Percentiles rank a stretch among this genome's conserved stretches.
Evolutionary conservation across 495 filamentous ascomycete species (phyloP).

Genomic region (Neurospora hispaniola): DNA sequence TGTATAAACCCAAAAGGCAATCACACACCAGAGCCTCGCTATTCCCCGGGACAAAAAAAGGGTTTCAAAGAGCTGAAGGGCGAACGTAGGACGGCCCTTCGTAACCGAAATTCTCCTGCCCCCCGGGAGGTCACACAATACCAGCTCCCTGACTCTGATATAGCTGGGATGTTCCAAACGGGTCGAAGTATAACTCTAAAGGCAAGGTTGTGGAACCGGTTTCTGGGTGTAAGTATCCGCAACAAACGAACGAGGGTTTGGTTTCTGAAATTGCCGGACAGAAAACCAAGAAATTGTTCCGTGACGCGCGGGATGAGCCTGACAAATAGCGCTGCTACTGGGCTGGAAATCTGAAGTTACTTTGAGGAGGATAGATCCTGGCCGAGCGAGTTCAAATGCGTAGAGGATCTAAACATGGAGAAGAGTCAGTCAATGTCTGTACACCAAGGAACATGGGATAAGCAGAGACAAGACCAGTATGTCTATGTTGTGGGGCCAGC

Average conservation of each 20-base stretch:
- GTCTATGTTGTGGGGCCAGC: background rate
- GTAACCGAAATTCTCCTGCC: background rate
- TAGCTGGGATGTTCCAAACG: slow-evolving; percentile 18
- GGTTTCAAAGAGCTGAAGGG: background rate
- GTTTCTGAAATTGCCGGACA: slow-evolving; percentile 14
- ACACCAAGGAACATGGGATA: slow-evolving; percentile 10
- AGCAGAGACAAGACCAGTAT: background rate
- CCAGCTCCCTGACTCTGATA: slow-evolving; percentile 5
- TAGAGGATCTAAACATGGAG: background rate
- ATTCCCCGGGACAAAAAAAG: background rate
- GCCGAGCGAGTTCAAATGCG: slow-evolving; percentile 10
- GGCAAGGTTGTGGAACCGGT: slow-evolving; percentile 27
- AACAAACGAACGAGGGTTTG: slow-evolving; percentile 17
- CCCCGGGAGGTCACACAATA: background rate
- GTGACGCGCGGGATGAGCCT: slow-evolving; percentile 14
- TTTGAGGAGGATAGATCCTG: slow-evolving; percentile 8
- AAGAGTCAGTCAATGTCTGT: slow-evolving; percentile 16
- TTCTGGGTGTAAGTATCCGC: slow-evolving; percentile 22
- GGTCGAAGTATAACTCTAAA: slow-evolving; percentile 14
- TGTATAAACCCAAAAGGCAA: background rate
- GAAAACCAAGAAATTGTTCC: slow-evolving; percentile 13
- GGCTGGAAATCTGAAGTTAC: background rate
- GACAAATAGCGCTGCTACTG: slow-evolving; percentile 9
- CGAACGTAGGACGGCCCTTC: background rate
- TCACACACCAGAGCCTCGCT: background rate